Base-by-base conservation (phyloP, 1,284 basidiomycete genomes). In the Naganishia sp. region DNA sequence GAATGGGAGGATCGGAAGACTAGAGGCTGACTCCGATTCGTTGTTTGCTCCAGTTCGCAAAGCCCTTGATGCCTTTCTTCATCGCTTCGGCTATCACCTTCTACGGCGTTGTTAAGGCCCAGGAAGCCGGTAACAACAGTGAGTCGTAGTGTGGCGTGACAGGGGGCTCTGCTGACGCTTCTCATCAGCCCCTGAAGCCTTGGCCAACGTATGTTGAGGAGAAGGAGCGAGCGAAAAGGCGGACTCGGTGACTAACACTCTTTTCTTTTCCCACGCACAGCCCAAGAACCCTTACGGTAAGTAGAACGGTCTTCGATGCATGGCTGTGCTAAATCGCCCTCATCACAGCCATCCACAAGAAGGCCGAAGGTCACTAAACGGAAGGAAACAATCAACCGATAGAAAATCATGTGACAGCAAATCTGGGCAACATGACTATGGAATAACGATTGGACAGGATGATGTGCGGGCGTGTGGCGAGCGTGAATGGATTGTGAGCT, bases 51-150 rank as follows among this genome's bases (percentile, higher is more conserved):
- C 71, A 78, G 77, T 68, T 77, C 70, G 53, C 72, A 66, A 75
- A 75, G 71, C 77, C 77, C 64, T 60, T 76, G 63, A 72, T 71
- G 69, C 76, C 77, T 55, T 78, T 78, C 75, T 68, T 76, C 69
- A 68, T 75, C 70, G 73, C 73, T 64, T 68, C 71, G 36, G 73
- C 59, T 64, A 69, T 77, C 68, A 74, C 74, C 70, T 72, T 70
- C 56, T 73, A 65, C 66, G 75, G 75, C 64, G 75, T 77, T 55
- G 56, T 55, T 64, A 77, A 77, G 74, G 56, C 72, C 59, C 77
- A 78, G 72, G 70, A 70, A 52, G 64, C 71, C 44, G 74, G 67
- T 70, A 68, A 77, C 48, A 69, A 72, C 64, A 71, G 76, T 77
- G 70, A 69, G 76, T 76, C n/a, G 28, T 2, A 13, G 25, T 18